Percentiles rank a stretch among this genome's conserved stretches.
These are phyloP conservation scores for Botrytis squamosa DNA, from an alignment of 2,329 filamentous ascomycete species.

Conservation along the genomic window DNA sequence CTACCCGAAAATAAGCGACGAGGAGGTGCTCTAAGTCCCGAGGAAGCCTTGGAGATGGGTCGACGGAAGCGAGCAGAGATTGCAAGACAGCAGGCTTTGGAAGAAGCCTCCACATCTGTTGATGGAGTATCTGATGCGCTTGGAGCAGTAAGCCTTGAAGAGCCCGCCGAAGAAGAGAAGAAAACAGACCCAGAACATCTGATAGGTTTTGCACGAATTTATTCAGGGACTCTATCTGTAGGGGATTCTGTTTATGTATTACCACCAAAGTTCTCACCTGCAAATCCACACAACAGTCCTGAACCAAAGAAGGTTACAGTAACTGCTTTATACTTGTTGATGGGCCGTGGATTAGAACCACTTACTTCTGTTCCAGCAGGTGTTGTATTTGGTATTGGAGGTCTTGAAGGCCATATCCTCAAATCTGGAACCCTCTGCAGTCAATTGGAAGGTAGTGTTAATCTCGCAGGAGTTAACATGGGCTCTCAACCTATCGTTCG, in stretches of 20 bases:
- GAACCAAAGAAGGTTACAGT: conserved; percentile 80
- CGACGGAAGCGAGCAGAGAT: conserved; percentile 88
- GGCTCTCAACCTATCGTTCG: conserved; percentile 88
- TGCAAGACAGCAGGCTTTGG: conserved; percentile 66
- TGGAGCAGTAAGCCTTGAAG: conserved; percentile 58
- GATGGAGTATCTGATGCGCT: conserved; percentile 56
- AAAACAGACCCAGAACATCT: conserved; percentile 78
- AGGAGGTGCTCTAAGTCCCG: conserved; percentile 70
- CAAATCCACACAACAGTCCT: conserved; percentile 67
- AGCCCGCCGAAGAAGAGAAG: conserved; percentile 52
- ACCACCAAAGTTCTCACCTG: conserved; percentile 88
- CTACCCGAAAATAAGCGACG: conserved; percentile 81
- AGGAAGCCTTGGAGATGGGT: conserved; percentile 85
- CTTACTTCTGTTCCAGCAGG: conserved; percentile 85
- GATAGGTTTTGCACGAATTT: conserved; percentile 91
- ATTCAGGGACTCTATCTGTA: conserved; percentile 84
- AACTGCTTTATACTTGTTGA: conserved; percentile 87
- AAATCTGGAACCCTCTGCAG: conserved; percentile 95
- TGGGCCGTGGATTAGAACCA: conserved; percentile 85
- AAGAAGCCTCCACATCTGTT: conserved; percentile 38
- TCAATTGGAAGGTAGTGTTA: conserved; percentile 79
- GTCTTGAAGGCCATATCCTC: conserved; percentile 87
- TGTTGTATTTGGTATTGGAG: conserved; percentile 91
- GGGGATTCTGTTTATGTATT: conserved; percentile 91
- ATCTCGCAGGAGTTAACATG: conserved; percentile 81